These are phyloP conservation scores for Durio zibethinus DNA, from an alignment of 345 rosid species.

Conservation along the genomic window DNA sequence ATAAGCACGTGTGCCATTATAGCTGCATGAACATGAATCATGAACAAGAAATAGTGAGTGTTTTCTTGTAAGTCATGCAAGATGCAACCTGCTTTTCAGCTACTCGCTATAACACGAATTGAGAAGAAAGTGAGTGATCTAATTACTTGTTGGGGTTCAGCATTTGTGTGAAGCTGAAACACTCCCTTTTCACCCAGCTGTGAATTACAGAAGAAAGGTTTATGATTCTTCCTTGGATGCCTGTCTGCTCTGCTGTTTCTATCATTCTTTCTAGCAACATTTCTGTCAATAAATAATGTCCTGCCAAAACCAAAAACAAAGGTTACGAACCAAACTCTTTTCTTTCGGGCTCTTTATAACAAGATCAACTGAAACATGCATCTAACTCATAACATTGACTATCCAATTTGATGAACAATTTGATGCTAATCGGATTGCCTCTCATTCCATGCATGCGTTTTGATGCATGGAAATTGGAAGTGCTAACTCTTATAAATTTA, in stretches of 20 bases:
- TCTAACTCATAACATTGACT: not conserved
- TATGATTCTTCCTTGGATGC: conserved; percentile 80
- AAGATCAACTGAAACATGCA: not conserved
- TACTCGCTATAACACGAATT: not conserved
- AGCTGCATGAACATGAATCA: conserved; percentile 40
- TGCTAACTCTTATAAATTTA: too few species aligned
- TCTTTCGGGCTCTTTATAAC: not conserved
- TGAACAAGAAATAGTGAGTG: not conserved
- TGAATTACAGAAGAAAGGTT: conserved; percentile 93
- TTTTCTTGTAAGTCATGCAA: not conserved
- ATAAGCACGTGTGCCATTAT: conserved; percentile 83
- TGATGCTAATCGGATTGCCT: not conserved
- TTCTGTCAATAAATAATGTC: conserved; percentile 83
- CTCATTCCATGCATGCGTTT: too few species aligned
- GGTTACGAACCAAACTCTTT: not conserved
- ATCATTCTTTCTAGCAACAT: conserved; percentile 72
- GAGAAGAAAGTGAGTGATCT: not conserved
- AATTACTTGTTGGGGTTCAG: conserved; percentile 67
- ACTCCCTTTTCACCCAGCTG: conserved; percentile 70
- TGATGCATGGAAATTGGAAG: too few species aligned
- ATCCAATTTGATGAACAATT: not conserved
- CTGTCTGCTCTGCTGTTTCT: conserved; percentile 65
- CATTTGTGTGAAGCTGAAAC: conserved; percentile 58
- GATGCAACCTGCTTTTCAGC: not conserved
- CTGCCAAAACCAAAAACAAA: conserved; percentile 36